These are phyloP conservation scores for Fusarium nisikadoi DNA, from an alignment of 2,329 filamentous ascomycete species.

Conservation along the genomic window DNA sequence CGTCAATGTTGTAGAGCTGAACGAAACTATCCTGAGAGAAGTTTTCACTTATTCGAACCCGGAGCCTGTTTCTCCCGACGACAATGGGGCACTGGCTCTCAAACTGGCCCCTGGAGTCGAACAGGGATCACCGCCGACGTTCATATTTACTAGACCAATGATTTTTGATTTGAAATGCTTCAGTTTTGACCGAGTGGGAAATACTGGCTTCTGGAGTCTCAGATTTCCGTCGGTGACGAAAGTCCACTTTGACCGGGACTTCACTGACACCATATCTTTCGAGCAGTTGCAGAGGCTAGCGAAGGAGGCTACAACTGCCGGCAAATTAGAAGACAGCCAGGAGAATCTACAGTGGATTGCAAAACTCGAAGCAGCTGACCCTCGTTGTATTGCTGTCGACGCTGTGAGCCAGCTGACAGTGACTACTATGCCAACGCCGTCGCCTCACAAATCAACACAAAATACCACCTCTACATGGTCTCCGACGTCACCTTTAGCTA, in stretches of 20 bases:
- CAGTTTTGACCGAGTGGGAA: conserved; percentile 78
- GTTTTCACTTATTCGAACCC: conserved; percentile 62
- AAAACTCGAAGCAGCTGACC: conserved; percentile 67
- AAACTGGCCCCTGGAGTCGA: conserved; percentile 58
- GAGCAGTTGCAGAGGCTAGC: conserved; percentile 76
- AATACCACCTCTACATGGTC: conserved; percentile 33
- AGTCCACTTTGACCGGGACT: conserved; percentile 79
- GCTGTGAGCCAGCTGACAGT: conserved; percentile 58
- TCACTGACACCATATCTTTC: conserved; percentile 75
- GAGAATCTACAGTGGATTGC: conserved; percentile 71
- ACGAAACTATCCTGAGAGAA: conserved; percentile 59
- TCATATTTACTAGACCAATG: conserved; percentile 74
- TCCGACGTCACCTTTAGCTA: conserved; percentile 19
- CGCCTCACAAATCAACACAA: conserved; percentile 46
- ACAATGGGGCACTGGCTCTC: conserved; percentile 57
- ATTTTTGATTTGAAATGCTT: conserved; percentile 85
- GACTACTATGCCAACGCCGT: conserved; percentile 51
- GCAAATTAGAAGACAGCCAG: conserved; percentile 65
- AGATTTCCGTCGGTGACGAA: conserved; percentile 82
- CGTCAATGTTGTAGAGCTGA: conserved; percentile 71
- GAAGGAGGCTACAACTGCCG: conserved; percentile 61
- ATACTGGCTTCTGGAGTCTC: conserved; percentile 76
- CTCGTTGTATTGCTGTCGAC: conserved; percentile 55
- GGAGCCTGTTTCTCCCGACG: conserved; percentile 50
- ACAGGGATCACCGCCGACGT: conserved; percentile 55